These are phyloP conservation scores for Aphanocladium album DNA, from an alignment of 2,329 filamentous ascomycete species.

Conservation along the genomic window DNA sequence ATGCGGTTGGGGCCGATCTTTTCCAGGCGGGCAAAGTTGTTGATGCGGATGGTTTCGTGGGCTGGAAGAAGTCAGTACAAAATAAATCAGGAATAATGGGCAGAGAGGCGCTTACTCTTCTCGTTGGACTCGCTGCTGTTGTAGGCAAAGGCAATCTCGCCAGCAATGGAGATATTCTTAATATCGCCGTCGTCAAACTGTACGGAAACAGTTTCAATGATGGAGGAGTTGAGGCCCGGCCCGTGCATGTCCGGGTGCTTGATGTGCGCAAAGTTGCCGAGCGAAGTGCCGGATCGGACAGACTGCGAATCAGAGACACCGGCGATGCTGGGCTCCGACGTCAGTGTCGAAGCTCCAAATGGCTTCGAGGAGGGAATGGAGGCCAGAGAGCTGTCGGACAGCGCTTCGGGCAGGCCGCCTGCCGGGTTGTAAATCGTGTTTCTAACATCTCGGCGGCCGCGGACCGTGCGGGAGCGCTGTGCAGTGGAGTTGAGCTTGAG, in stretches of 20 bases:
- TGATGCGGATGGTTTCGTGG: conserved; percentile 69
- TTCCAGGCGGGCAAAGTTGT: conserved; percentile 83
- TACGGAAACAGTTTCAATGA: conserved; percentile 88
- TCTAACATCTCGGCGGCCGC: conserved; percentile 84
- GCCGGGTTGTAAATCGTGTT: conserved; percentile 80
- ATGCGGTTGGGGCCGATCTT: conserved; percentile 91
- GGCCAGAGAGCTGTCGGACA: conserved; percentile 27
- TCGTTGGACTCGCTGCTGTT: conserved; percentile 50
- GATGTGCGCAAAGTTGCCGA: conserved; percentile 62
- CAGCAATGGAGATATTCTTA: conserved; percentile 68
- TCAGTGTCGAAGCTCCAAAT: conserved; percentile 48
- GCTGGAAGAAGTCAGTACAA: conserved; percentile 28
- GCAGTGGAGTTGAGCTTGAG: conserved; percentile 62
- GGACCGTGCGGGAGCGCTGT: conserved; percentile 68
- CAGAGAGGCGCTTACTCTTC: conserved; percentile 44
- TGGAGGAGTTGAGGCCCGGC: conserved; percentile 77
- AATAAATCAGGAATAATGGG: too few species aligned
- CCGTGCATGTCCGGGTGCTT: conserved; percentile 78
- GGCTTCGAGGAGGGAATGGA: conserved; percentile 24
- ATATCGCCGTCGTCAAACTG: conserved; percentile 71
- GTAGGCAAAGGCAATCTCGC: conserved; percentile 85
- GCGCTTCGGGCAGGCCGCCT: conserved; percentile 29
- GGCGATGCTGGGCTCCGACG: conserved; percentile 57
- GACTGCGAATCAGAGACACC: conserved; percentile 80
- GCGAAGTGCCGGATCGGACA: conserved; percentile 79